Evolutionary conservation across 148 eudicot genomes (phyloP).

Genomic region (Spergularia marina): DNA sequence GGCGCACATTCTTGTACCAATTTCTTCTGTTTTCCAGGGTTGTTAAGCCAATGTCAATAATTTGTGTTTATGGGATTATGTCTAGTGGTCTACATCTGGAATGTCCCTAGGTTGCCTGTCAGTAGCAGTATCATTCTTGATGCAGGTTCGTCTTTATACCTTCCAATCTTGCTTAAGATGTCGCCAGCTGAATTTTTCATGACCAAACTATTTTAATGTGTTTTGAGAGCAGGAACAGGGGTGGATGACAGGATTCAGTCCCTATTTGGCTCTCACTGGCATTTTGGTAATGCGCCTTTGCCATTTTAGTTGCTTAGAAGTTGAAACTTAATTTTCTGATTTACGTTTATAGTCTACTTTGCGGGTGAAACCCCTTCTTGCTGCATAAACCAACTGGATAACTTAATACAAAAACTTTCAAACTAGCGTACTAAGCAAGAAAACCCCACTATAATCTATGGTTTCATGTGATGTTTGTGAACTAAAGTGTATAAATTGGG

Average conservation of each 20-base stretch:
- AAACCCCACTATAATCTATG: too few species aligned
- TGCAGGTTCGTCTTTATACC: conserved; percentile 24
- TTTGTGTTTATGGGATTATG: background rate
- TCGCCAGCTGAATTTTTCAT: background rate
- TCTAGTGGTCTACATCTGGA: conserved; percentile 30
- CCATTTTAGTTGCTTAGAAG: background rate
- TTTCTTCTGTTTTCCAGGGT: background rate
- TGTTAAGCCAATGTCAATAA: background rate
- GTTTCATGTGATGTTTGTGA: too few species aligned
- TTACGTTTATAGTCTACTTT: too few species aligned
- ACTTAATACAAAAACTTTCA: too few species aligned
- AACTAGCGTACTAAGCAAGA: too few species aligned
- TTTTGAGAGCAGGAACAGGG: conserved; percentile 28
- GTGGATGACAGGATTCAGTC: conserved; percentile 26
- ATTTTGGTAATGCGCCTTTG: conserved; percentile 29
- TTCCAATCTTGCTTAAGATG: background rate
- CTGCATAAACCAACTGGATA: too few species aligned
- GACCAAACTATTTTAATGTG: background rate
- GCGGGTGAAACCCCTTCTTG: too few species aligned
- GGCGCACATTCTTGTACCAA: background rate
- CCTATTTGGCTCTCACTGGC: conserved; percentile 34
- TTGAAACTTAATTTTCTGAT: too few species aligned
- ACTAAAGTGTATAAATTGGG: background rate
- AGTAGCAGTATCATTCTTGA: conserved; percentile 28
- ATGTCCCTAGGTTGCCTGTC: conserved; percentile 28